Evolutionary conservation across 306 rosid genomes (phyloP).

Genomic region (Cucurbita argyrosperma): DNA sequence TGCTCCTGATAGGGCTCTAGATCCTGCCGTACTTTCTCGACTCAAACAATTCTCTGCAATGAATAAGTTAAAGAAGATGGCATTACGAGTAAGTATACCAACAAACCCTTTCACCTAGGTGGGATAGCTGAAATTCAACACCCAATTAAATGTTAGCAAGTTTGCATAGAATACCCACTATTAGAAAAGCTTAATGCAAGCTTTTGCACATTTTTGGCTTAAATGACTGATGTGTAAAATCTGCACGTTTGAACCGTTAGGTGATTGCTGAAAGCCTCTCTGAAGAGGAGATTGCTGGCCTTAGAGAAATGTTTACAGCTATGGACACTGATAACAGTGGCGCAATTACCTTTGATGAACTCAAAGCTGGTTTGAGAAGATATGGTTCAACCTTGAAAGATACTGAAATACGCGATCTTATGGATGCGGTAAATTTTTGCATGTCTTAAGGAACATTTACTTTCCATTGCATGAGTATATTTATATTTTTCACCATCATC

Average conservation of each 20-base stretch:
- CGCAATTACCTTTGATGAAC: slow-evolving; percentile 68
- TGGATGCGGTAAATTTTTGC: slow-evolving; percentile 43
- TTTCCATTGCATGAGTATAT: neutral
- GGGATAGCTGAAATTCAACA: neutral
- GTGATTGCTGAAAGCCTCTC: slow-evolving; percentile 74
- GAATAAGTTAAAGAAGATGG: slow-evolving; percentile 99
- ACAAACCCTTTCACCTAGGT: neutral
- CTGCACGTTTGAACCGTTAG: slow-evolving; percentile 14
- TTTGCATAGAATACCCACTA: neutral
- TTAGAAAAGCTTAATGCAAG: neutral
- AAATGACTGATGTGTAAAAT: neutral
- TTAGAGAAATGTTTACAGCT: slow-evolving; percentile 61
- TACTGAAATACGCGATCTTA: slow-evolving; percentile 66
- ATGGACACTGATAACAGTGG: slow-evolving; percentile 79
- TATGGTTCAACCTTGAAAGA: slow-evolving; percentile 72
- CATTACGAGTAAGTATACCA: slow-evolving; percentile 59
- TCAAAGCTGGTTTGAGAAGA: slow-evolving; percentile 73
- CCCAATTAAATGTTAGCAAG: neutral
- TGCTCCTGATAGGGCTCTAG: slow-evolving; percentile 95
- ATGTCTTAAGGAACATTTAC: neutral
- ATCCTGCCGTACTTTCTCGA: slow-evolving; percentile 98
- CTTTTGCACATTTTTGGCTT: neutral
- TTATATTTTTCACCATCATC: neutral
- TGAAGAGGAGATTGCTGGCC: slow-evolving; percentile 70
- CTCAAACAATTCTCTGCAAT: slow-evolving; percentile 97